phyloP scores from a whole-genome alignment of 192 early-diverging fungal species.

The Umbelopsis sp. region DNA sequence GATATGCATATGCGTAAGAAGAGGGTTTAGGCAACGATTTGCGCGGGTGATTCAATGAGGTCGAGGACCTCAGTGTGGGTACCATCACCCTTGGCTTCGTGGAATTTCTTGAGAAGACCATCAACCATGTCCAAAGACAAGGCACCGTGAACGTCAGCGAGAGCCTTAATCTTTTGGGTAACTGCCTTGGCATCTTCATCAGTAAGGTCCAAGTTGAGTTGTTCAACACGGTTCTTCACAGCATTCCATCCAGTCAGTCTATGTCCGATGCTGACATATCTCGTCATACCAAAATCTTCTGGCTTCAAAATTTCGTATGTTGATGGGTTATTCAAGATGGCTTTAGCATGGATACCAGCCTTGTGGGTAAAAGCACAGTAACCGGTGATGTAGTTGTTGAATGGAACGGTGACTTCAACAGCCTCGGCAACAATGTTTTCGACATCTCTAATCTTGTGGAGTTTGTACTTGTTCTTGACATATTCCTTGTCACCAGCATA shows the following conservation, averaged over 20 bases:
- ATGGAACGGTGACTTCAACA: constrained; percentile 93
- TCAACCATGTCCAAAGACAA: constrained; percentile 94
- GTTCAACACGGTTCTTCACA: constrained; percentile 97
- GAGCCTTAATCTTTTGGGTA: constrained; percentile 92
- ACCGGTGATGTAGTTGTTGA: constrained; percentile 99
- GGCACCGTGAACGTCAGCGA: constrained; percentile 88
- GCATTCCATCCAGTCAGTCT: constrained; percentile 99
- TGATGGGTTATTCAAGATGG: constrained; percentile 97
- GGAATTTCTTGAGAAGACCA: constrained; percentile 73
- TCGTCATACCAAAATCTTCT: constrained; percentile 98
- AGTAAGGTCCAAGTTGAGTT: constrained; percentile 79
- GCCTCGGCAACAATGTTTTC: constrained; percentile 97
- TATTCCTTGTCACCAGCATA: constrained; percentile 92
- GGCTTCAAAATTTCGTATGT: constrained; percentile 99
- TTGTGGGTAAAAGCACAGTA: constrained; percentile 99
- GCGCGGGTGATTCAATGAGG: constrained; percentile 52
- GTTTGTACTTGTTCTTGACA: constrained; percentile 92
- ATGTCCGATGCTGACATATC: constrained; percentile 96
- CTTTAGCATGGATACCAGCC: constrained; percentile 99
- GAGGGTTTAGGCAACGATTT: constrained; percentile 39
- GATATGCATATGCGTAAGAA: not conserved
- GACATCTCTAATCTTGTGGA: constrained; percentile 88
- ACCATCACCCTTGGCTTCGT: constrained; percentile 66
- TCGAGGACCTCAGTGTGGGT: constrained; percentile 49
- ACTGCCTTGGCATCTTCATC: constrained; percentile 92